Percentiles rank a stretch among this genome's conserved stretches.
phyloP scores from a whole-genome alignment of 179 eudicot species.

The Carnegiea gigantea region DNA sequence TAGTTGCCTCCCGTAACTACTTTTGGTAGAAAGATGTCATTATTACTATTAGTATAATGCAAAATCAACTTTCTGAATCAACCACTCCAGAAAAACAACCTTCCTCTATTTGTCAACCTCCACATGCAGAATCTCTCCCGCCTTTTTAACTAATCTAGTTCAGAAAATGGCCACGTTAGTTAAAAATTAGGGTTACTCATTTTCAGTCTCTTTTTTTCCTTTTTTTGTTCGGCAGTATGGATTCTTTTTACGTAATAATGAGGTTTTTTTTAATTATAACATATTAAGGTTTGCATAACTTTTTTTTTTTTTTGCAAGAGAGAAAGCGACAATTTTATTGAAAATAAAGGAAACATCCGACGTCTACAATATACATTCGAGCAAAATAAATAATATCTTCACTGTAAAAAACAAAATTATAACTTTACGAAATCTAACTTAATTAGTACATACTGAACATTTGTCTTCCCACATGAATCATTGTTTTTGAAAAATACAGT shows the following conservation, averaged over 20 bases:
- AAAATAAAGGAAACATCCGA: too few species aligned
- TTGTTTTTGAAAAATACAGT: too few species aligned
- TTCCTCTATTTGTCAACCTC: conserved; percentile 38
- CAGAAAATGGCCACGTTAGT: conserved; percentile 26
- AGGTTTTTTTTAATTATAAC: background rate
- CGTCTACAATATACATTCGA: too few species aligned
- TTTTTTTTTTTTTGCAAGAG: too few species aligned
- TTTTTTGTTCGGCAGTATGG: background rate
- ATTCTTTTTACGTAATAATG: background rate
- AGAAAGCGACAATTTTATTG: too few species aligned
- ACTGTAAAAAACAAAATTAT: too few species aligned
- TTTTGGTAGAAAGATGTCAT: conserved; percentile 30
- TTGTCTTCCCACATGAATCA: too few species aligned
- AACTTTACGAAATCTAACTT: too few species aligned
- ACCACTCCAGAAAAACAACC: conserved; percentile 33
- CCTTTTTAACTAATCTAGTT: conserved; percentile 36
- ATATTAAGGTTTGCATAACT: too few species aligned
- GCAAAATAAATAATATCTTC: too few species aligned
- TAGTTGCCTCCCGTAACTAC: conserved; percentile 29
- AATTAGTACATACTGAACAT: too few species aligned
- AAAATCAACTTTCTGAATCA: conserved; percentile 27
- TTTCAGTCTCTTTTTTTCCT: background rate
- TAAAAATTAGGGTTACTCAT: background rate
- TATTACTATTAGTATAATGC: conserved; percentile 10
- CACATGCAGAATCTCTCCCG: conserved; percentile 39